These are phyloP conservation scores for Zoysia pacifica DNA, from an alignment of 176 grass and related monocot genomes.

Conservation along the genomic window DNA sequence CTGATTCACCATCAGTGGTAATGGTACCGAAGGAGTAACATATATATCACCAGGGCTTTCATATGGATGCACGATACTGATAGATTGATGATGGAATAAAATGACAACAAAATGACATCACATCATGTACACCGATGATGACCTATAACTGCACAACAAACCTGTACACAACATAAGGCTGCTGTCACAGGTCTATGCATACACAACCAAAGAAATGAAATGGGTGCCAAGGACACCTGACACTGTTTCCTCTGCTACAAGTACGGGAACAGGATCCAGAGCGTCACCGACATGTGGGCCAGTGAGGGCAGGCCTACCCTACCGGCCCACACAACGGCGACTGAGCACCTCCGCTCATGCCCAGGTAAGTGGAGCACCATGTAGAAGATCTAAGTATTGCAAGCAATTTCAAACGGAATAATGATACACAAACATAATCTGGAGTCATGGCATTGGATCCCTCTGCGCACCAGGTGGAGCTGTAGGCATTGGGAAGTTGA, in stretches of 20 bases:
- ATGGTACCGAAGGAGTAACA: neutral
- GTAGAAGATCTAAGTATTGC: conserved; percentile 31
- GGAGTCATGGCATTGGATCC: conserved; percentile 49
- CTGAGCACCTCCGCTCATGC: too few relatives aligned
- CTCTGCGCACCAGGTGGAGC: conserved; percentile 82
- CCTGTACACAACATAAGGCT: conserved; percentile 46
- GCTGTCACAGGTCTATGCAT: conserved; percentile 31
- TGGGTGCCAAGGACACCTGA: conserved; percentile 9
- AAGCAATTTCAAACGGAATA: conserved; percentile 13
- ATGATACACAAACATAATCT: neutral
- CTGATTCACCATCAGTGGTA: too few relatives aligned
- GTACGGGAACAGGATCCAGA: too few relatives aligned
- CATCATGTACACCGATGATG: conserved; percentile 47
- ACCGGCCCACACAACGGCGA: too few relatives aligned
- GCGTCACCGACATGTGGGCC: too few relatives aligned
- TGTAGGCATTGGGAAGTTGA: conserved; percentile 83
- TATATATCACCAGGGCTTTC: neutral
- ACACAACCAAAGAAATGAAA: conserved; percentile 39
- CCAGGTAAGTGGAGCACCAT: conserved; percentile 10
- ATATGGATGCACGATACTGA: neutral
- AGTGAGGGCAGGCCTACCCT: too few relatives aligned
- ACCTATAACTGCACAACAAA: conserved; percentile 26
- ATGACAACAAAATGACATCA: conserved; percentile 19
- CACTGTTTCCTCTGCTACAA: conserved; percentile 25
- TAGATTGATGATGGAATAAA: conserved; percentile 7